Percentiles rank a stretch among this genome's conserved stretches.
Conservation (phyloP, 208 protist genomes). For the Perkinsela sp. region DNA sequence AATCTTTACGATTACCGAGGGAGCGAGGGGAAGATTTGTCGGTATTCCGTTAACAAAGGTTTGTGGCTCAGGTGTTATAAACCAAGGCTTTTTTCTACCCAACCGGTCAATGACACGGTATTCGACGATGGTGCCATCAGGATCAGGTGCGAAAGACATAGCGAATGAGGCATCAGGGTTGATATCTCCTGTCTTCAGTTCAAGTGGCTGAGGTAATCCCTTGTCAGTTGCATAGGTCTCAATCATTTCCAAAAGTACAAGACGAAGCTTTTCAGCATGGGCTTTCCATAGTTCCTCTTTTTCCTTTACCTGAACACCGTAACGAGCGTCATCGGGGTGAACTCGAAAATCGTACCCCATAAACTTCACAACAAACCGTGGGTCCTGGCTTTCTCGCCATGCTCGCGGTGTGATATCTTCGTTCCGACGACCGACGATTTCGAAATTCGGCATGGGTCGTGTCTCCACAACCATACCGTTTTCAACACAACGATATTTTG, state of each 20-base stretch:
- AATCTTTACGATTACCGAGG: slow-evolving; percentile 30
- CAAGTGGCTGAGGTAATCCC: slow-evolving; percentile 21
- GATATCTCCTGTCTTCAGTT: slow-evolving; percentile 26
- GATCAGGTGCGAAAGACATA: neutral
- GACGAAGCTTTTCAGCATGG: slow-evolving; percentile 29
- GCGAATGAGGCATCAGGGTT: slow-evolving; percentile 14
- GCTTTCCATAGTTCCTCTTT: slow-evolving; percentile 34
- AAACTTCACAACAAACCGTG: slow-evolving; percentile 20
- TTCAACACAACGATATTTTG: slow-evolving; percentile 10
- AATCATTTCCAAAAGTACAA: slow-evolving; percentile 48
- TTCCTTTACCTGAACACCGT: slow-evolving; percentile 25
- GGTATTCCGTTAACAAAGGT: slow-evolving; percentile 23
- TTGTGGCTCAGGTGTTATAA: slow-evolving; percentile 23
- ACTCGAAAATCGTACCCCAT: slow-evolving; percentile 63
- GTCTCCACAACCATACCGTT: slow-evolving; percentile 34
- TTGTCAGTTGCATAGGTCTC: slow-evolving; percentile 36
- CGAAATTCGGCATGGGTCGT: slow-evolving; percentile 30
- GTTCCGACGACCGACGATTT: slow-evolving; percentile 22
- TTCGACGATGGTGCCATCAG: neutral
- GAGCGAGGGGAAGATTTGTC: slow-evolving; percentile 24
- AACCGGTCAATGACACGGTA: slow-evolving; percentile 11
- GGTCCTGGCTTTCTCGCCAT: slow-evolving; percentile 30
- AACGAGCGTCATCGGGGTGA: slow-evolving; percentile 42
- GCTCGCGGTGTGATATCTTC: slow-evolving; percentile 25
- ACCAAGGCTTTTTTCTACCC: slow-evolving; percentile 33